These are phyloP conservation scores for Cladosporium sp. DNA, from an alignment of 2,329 filamentous ascomycete genomes.

Conservation along the genomic window DNA sequence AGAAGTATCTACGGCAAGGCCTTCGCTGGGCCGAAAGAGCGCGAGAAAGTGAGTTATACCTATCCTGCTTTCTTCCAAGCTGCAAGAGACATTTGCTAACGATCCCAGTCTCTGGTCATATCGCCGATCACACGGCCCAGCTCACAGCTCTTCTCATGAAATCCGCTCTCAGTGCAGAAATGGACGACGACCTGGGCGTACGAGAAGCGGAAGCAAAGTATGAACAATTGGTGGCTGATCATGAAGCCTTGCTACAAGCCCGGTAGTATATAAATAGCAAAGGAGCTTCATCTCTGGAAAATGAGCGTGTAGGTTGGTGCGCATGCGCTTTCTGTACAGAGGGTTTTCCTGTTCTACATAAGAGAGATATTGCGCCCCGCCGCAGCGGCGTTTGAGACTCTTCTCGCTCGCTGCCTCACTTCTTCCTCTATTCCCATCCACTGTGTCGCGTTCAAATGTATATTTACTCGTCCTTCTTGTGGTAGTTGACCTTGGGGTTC, in stretches of 20 bases:
- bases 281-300: not conserved
- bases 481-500: constrained; percentile 94
- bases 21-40: constrained; percentile 4
- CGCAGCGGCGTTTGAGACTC: not conserved
- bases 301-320: not conserved
- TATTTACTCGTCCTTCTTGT: constrained; percentile 67
- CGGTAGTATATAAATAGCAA: not conserved
- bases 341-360: constrained; percentile 9
- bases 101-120: not conserved
- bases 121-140: not conserved
- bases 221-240: constrained; percentile 13
- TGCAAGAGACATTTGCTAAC: not conserved
- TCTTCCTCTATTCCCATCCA: not conserved
- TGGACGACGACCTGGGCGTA: constrained; percentile 47
- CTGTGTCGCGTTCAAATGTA: not conserved
- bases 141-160: constrained; percentile 6
- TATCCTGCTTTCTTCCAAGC: too few species aligned
- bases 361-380: constrained; percentile 6
- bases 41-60: constrained; percentile 3
- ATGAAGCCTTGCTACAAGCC: constrained; percentile 1
- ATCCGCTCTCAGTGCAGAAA: constrained; percentile 2
- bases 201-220: constrained; percentile 22
- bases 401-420: not conserved
- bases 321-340: constrained; percentile 8
- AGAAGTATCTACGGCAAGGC: not conserved